Percentiles rank a stretch among this genome's conserved stretches.
Evolutionary conservation across 1,139 yeast species (phyloP).

Genomic region (Candida sojae): DNA sequence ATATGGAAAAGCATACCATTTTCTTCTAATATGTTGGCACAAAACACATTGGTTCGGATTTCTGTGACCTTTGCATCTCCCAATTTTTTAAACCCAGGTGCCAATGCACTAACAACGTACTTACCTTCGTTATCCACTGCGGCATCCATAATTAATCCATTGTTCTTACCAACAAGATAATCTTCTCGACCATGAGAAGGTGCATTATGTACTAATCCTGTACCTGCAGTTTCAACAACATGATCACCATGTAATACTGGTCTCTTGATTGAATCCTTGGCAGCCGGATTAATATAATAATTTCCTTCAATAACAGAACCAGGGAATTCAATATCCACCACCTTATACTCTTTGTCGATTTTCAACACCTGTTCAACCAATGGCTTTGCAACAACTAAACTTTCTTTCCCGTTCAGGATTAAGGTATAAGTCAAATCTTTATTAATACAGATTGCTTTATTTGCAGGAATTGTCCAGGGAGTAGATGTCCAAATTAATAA

Average conservation of each 20-base stretch:
- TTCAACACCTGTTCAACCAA: conserved; percentile 33
- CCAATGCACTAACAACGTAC: conserved; percentile 50
- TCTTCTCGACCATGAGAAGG: conserved; percentile 99
- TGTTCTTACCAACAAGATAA: conserved; percentile 64
- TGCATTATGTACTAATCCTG: conserved; percentile 95
- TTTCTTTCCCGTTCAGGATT: conserved; percentile 38
- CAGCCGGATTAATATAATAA: conserved; percentile 59
- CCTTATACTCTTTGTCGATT: conserved; percentile 37
- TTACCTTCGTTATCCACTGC: conserved; percentile 79
- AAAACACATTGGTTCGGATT: conserved; percentile 50
- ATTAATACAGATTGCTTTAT: conserved; percentile 79
- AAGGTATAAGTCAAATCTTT: conserved; percentile 58
- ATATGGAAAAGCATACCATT: conserved; percentile 49
- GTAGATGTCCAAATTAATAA: conserved; percentile 93
- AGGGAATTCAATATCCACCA: conserved; percentile 13
- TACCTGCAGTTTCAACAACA: conserved; percentile 81
- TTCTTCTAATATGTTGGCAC: conserved; percentile 40
- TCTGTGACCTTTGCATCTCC: conserved; percentile 62
- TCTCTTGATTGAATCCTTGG: conserved; percentile 31
- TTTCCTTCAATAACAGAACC: conserved; percentile 51
- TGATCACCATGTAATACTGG: conserved; percentile 81
- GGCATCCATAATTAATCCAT: conserved; percentile 63
- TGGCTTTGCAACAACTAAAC: conserved; percentile 51
- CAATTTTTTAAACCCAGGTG: conserved; percentile 41
- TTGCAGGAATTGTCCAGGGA: conserved; percentile 95